These are phyloP conservation scores for Psilocybe cubensis DNA, from an alignment of 768 basidiomycete species.

Conservation along the genomic window DNA sequence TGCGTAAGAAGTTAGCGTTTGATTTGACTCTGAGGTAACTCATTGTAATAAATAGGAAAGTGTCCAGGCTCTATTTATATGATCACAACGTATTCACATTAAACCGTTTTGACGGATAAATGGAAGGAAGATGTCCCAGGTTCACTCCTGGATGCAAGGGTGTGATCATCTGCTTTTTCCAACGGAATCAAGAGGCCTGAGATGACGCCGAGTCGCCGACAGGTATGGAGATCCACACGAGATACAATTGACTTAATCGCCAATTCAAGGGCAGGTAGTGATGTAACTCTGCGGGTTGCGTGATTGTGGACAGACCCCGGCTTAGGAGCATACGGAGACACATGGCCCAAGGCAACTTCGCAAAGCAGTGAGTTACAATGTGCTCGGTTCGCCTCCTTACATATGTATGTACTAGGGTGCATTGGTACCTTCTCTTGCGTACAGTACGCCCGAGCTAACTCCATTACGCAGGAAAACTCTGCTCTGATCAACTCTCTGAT, in stretches of 20 bases:
- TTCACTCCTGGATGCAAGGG: background rate
- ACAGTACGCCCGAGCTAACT: constrained; percentile 18
- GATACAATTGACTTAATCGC: background rate
- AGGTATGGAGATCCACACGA: constrained; percentile 18
- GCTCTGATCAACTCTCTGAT: constrained; percentile 10
- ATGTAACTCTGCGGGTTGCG: background rate
- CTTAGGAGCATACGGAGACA: constrained; percentile 7
- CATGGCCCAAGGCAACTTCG: constrained; percentile 19
- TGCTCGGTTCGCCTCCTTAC: constrained; percentile 12
- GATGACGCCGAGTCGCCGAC: constrained; percentile 20
- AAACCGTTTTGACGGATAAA: constrained; percentile 14
- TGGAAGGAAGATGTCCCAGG: too few species aligned
- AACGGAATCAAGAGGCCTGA: constrained; percentile 12
- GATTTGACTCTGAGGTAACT: background rate
- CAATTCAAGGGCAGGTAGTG: background rate
- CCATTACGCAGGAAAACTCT: constrained; percentile 11
- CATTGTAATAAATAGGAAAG: background rate
- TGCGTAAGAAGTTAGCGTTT: constrained; percentile 5
- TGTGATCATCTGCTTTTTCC: constrained; percentile 16
- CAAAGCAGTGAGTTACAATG: constrained; percentile 12
- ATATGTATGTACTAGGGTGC: background rate
- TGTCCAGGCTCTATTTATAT: background rate
- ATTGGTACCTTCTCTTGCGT: constrained; percentile 3
- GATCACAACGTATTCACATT: background rate
- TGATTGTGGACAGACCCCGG: constrained; percentile 1